A percentile compares a stretch with the other conserved stretches of the same genome.
Conservation (phyloP, 768 basidiomycete genomes). For the Lactarius indigo region DNA sequence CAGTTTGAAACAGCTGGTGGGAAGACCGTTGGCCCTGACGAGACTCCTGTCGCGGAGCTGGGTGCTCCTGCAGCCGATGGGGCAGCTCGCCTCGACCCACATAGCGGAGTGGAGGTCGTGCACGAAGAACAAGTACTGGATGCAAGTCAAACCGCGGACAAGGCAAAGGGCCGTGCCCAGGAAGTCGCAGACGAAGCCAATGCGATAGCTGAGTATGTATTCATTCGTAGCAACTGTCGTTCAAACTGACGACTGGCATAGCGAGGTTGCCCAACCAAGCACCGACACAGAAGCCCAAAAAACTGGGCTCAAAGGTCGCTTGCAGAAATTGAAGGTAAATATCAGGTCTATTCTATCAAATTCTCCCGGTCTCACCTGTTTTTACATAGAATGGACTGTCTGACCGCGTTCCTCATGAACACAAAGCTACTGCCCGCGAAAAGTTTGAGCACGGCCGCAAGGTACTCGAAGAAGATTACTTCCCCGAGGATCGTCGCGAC, state of each 20-base stretch:
- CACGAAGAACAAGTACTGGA: conserved; percentile 31
- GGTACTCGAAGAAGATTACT: conserved; percentile 77
- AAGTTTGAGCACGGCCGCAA: conserved; percentile 56
- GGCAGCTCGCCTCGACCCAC: conserved; percentile 48
- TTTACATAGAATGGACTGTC: conserved; percentile 38
- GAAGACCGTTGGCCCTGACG: conserved; percentile 40
- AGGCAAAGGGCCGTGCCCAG: conserved; percentile 18
- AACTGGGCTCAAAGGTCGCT: conserved; percentile 32
- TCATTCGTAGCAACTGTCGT: too few relatives aligned
- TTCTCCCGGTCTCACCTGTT: neutral
- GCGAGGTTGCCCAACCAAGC: conserved; percentile 31
- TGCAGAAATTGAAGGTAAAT: conserved; percentile 33
- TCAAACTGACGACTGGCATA: neutral
- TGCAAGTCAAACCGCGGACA: conserved; percentile 27
- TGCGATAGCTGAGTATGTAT: conserved; percentile 25
- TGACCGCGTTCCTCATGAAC: conserved; percentile 64
- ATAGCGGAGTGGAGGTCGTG: conserved; percentile 37
- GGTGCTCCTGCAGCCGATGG: conserved; percentile 45
- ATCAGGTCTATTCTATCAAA: neutral
- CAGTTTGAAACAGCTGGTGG: conserved; percentile 54
- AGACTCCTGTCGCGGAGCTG: conserved; percentile 47
- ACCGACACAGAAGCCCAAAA: conserved; percentile 40
- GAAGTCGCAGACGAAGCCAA: conserved; percentile 25
- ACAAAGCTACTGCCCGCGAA: conserved; percentile 54
- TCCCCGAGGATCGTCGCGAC: conserved; percentile 86